These are phyloP conservation scores for Graphilbum ipis-grandicollis DNA, from an alignment of 2,329 filamentous ascomycete species.

Conservation along the genomic window DNA sequence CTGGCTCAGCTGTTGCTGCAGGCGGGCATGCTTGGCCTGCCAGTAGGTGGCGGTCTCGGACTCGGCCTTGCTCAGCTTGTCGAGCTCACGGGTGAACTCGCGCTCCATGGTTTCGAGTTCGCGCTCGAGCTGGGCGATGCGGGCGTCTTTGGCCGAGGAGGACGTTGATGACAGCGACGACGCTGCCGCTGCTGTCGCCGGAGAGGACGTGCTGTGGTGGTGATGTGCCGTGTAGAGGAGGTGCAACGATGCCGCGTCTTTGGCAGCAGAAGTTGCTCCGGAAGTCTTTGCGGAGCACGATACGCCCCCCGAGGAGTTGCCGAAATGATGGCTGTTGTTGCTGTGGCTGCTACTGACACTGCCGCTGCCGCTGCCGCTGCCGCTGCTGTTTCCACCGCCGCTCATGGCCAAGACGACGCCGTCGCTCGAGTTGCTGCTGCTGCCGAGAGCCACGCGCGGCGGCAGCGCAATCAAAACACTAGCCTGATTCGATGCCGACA, in stretches of 20 bases:
- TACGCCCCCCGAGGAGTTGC: too few relatives aligned
- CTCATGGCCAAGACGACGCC: conserved; percentile 5
- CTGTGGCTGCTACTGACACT: neutral
- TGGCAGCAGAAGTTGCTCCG: conserved; percentile 5
- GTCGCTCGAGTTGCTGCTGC: neutral
- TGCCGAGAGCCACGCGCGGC: conserved; percentile 18
- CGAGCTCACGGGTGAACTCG: conserved; percentile 35
- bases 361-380: conserved; percentile 1
- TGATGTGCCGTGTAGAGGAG: neutral
- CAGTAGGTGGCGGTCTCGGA: conserved; percentile 38
- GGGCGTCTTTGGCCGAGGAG: conserved; percentile 28
- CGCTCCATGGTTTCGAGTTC: conserved; percentile 34
- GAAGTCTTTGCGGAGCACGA: too few relatives aligned
- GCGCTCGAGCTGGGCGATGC: conserved; percentile 32
- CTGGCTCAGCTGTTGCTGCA: conserved; percentile 31
- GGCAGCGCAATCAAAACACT: conserved; percentile 17
- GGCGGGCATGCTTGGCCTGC: conserved; percentile 33
- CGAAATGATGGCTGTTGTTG: too few relatives aligned
- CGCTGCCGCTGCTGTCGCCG: neutral
- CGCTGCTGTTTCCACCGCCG: conserved; percentile 13
- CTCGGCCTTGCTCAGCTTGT: conserved; percentile 34
- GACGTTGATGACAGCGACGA: conserved; percentile 1
- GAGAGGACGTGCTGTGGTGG: conserved; percentile 8
- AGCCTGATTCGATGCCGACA: neutral
- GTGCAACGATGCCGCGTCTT: neutral